These are phyloP conservation scores for Hypomontagnella monticulosa DNA, from an alignment of 495 filamentous ascomycete species.

Conservation along the genomic window DNA sequence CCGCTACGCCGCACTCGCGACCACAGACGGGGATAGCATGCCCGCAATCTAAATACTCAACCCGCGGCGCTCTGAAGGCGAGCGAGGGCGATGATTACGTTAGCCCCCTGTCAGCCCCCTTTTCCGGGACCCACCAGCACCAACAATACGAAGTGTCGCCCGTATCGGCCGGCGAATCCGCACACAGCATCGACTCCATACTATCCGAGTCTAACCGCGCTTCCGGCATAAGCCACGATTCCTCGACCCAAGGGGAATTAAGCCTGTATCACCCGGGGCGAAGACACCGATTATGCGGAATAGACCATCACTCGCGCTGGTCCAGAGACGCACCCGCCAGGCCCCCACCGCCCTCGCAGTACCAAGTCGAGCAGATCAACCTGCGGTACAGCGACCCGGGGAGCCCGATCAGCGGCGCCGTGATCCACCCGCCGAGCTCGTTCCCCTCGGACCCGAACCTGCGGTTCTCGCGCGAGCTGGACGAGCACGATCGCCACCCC, in stretches of 20 bases:
- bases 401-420: conserved; percentile 32
- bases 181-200: conserved; percentile 7
- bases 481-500: not conserved
- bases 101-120: conserved; percentile 26
- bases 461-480: not conserved
- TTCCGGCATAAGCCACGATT: conserved; percentile 2
- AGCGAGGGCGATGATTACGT: conserved; percentile 1
- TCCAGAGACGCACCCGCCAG: conserved; percentile 1
- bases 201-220: not conserved
- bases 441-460: conserved; percentile 30
- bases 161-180: conserved; percentile 15
- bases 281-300: not conserved
- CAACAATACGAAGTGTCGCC: conserved; percentile 35
- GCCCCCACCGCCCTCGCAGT: not conserved
- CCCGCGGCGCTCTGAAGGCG: conserved; percentile 6
- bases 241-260: not conserved
- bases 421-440: conserved; percentile 28
- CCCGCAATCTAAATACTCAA: conserved; percentile 29
- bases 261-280: not conserved
- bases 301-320: conserved; percentile 2
- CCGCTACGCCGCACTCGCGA: not conserved
- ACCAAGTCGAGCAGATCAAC: conserved; percentile 32
- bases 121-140: conserved; percentile 1
- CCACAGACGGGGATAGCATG: conserved; percentile 13
- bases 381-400: conserved; percentile 35